phyloP scores from a whole-genome alignment of 345 rosid species.

The Eucalyptus fibrosa region DNA sequence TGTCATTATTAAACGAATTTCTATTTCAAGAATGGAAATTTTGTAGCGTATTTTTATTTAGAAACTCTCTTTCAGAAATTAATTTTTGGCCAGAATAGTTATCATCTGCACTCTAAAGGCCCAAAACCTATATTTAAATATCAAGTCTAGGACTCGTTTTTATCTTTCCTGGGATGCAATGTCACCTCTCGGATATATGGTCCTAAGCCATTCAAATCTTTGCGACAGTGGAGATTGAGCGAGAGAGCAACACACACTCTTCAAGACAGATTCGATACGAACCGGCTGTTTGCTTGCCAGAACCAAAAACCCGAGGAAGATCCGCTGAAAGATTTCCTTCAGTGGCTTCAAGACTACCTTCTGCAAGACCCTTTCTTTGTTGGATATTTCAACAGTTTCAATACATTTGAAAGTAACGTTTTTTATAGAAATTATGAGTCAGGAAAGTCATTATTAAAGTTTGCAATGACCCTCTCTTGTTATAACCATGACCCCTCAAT shows the following conservation, averaged over 20 bases:
- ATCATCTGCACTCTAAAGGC: fast-evolving
- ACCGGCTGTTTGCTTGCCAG: neutral
- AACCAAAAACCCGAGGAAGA: neutral
- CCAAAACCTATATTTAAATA: too few species aligned
- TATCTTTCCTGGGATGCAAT: neutral
- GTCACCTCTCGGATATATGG: neutral
- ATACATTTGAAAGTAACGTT: neutral
- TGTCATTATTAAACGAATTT: too few species aligned
- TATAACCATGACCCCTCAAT: neutral
- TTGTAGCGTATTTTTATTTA: too few species aligned
- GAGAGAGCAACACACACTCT: neutral
- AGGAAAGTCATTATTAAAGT: neutral
- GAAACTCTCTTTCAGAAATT: fast-evolving
- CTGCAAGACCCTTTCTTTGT: neutral
- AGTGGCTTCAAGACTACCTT: neutral
- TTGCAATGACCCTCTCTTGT: neutral
- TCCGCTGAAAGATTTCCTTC: neutral
- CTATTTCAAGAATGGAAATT: fast-evolving
- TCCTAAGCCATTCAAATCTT: neutral
- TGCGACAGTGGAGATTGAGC: neutral
- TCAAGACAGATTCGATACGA: neutral
- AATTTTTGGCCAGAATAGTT: fast-evolving
- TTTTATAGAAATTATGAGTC: neutral
- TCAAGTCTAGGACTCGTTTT: neutral
- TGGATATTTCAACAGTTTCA: neutral